These are phyloP conservation scores for Tricholoma sp. DNA, from an alignment of 768 basidiomycete genomes.

Conservation along the genomic window DNA sequence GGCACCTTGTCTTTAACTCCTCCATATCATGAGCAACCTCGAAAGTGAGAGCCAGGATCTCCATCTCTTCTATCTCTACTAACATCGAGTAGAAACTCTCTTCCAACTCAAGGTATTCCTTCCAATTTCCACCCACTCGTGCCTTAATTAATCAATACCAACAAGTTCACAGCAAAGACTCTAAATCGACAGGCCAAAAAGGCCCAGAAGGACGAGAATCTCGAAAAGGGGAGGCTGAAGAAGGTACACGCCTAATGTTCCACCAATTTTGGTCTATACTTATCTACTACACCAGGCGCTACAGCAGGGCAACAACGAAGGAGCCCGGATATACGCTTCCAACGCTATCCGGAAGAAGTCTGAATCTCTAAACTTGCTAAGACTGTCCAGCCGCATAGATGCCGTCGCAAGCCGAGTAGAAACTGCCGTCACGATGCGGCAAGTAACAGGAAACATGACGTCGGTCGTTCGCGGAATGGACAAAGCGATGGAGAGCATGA, in stretches of 20 bases:
- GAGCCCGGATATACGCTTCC: conserved; percentile 95
- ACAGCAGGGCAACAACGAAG: conserved; percentile 94
- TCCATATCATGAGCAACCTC: conserved; percentile 64
- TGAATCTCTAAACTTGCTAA: conserved; percentile 86
- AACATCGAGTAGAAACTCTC: conserved; percentile 71
- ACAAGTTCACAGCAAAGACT: conserved; percentile 95
- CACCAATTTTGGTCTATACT: background rate
- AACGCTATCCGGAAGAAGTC: conserved; percentile 99
- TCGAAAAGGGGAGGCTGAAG: conserved; percentile 88
- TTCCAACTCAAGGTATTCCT: conserved; percentile 89
- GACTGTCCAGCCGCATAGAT: conserved; percentile 88
- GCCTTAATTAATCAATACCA: conserved; percentile 3
- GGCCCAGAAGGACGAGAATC: conserved; percentile 90
- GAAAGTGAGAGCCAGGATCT: conserved; percentile 62
- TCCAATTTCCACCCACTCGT: conserved; percentile 9
- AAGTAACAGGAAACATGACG: conserved; percentile 95
- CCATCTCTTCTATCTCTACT: conserved; percentile 16
- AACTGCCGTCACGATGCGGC: conserved; percentile 96
- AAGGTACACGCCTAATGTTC: conserved; percentile 50
- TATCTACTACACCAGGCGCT: conserved; percentile 59
- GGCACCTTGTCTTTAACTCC: conserved; percentile 6
- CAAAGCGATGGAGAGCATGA: conserved; percentile 99
- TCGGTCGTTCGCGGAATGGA: conserved; percentile 98
- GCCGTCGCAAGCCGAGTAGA: conserved; percentile 96
- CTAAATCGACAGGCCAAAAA: conserved; percentile 94